Base-by-base conservation (phyloP, 495 filamentous ascomycete species). In the Neurospora cerealis region DNA sequence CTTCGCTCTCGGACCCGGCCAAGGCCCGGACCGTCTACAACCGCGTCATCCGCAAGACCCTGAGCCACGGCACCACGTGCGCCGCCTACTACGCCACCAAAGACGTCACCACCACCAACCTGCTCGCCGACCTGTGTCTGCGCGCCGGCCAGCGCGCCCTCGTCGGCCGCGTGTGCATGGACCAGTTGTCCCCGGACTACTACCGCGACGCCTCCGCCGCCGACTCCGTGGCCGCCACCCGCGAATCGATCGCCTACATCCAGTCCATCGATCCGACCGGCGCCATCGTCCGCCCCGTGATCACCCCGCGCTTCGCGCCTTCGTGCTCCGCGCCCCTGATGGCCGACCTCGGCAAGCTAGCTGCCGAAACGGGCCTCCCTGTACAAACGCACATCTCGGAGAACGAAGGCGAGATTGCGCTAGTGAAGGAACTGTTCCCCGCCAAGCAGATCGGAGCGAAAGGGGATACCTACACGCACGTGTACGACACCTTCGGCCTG, bases 331-430 rank as follows among this genome's bases (percentile, higher is more conserved):
- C 80, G 0, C 82, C 87, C 5, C 83, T 89, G 15, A 86, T 99
- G 77, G 19, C 77, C 5, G 80, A 76, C 0, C 88, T 98, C 1
- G 95, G 91, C 28, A 74, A 82, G 5, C 83, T 97, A 1, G 90
- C 91, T 0, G 79, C 80, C 10, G 84, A 88, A 39, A 87, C 15
- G 80, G 17, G 82, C 9, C 80, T 95, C 0, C 90, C 90, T 15
- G 87, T 94, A 70, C 96, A 99, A 82, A 99, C 96, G 2, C 96
- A 99, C 83, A 91, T 99, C 80, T 90, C 91, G 0, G 96, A 99
- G 80, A 98, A 97, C 82, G 83, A 78, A 4, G 79, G 83, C 77
- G 96, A 99, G 81, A 78, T 93, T 69, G 83, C 80, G 4, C 87
- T 97, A 1, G 94, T 98, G 2, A 77, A 81, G 7, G 72, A 86